These are phyloP conservation scores for Hymenochaete sp. DNA, from an alignment of 1,284 basidiomycete species.

Conservation along the genomic window DNA sequence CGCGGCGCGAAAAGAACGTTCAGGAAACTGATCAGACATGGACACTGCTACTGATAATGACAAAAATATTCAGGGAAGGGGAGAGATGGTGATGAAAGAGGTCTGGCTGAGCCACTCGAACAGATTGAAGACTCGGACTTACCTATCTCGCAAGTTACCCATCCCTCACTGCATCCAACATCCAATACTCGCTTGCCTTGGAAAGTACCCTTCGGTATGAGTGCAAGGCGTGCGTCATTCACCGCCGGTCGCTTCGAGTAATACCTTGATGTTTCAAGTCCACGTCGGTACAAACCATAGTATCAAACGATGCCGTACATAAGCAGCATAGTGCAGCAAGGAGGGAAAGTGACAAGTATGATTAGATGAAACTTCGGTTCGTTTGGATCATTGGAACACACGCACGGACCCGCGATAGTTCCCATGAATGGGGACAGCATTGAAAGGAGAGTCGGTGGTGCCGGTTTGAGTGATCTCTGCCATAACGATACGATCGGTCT, in stretches of 20 bases:
- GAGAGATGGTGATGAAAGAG: too few species aligned
- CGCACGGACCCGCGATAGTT: conserved; percentile 52
- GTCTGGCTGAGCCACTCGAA: not conserved
- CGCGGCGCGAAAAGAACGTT: too few species aligned
- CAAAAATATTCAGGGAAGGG: too few species aligned
- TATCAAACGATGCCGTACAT: not conserved
- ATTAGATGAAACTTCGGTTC: conserved; percentile 9
- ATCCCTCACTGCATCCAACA: conserved; percentile 77
- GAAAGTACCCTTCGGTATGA: conserved; percentile 50
- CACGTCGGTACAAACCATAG: not conserved
- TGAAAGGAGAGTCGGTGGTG: too few species aligned
- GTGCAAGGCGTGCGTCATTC: conserved; percentile 49
- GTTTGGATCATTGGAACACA: not conserved
- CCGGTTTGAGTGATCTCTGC: too few species aligned
- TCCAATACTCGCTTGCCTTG: conserved; percentile 55
- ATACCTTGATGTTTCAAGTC: conserved; percentile 38
- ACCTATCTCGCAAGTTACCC: conserved; percentile 78
- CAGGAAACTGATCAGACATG: too few species aligned
- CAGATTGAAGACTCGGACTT: conserved; percentile 15
- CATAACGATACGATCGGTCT: too few species aligned
- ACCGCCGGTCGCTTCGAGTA: conserved; percentile 58
- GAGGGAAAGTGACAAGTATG: not conserved
- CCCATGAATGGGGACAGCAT: conserved; percentile 42
- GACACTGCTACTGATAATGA: too few species aligned
- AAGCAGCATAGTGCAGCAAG: not conserved